These are phyloP conservation scores for Colletotrichum sojae DNA, from an alignment of 2,329 filamentous ascomycete genomes.

Conservation along the genomic window DNA sequence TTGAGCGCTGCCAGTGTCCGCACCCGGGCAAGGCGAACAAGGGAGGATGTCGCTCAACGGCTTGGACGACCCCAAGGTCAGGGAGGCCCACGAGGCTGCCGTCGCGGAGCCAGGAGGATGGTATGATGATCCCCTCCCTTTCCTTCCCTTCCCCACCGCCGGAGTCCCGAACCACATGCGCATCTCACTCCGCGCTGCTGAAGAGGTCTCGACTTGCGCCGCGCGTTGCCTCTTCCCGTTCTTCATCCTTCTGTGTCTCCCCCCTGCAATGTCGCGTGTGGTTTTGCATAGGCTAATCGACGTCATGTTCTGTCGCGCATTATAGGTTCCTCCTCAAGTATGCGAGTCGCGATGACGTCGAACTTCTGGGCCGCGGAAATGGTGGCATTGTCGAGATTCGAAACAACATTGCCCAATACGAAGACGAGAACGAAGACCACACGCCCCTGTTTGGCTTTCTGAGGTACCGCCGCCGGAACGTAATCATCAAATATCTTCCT, in stretches of 20 bases:
- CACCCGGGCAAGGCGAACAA: conserved; percentile 18
- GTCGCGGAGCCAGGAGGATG: conserved; percentile 91
- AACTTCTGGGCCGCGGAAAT: conserved; percentile 81
- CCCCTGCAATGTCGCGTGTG: conserved; percentile 29
- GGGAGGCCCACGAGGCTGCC: conserved; percentile 87
- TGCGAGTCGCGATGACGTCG: conserved; percentile 87
- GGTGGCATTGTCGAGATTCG: conserved; percentile 89
- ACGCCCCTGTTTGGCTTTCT: conserved; percentile 94
- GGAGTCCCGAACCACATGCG: conserved; percentile 10
- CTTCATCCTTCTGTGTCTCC: conserved; percentile 36
- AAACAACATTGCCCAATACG: conserved; percentile 81
- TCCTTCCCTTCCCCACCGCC: conserved; percentile 37
- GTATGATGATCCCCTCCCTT: conserved; percentile 71
- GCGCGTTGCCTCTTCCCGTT: not conserved
- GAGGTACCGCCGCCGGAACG: conserved; percentile 89
- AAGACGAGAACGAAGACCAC: conserved; percentile 68
- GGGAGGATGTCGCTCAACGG: conserved; percentile 92
- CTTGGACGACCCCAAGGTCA: conserved; percentile 84
- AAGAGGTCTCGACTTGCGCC: not conserved
- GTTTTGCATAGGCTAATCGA: conserved; percentile 22
- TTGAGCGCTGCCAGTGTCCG: not conserved
- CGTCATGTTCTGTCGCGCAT: conserved; percentile 26
- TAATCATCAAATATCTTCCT: conserved; percentile 93
- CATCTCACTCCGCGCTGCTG: conserved; percentile 8
- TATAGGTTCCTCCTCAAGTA: conserved; percentile 95